Percentiles rank a stretch among this genome's conserved stretches.
Evolutionary conservation across 2,329 filamentous ascomycete species (phyloP).

Genomic region (Fusarium mangiferae): DNA sequence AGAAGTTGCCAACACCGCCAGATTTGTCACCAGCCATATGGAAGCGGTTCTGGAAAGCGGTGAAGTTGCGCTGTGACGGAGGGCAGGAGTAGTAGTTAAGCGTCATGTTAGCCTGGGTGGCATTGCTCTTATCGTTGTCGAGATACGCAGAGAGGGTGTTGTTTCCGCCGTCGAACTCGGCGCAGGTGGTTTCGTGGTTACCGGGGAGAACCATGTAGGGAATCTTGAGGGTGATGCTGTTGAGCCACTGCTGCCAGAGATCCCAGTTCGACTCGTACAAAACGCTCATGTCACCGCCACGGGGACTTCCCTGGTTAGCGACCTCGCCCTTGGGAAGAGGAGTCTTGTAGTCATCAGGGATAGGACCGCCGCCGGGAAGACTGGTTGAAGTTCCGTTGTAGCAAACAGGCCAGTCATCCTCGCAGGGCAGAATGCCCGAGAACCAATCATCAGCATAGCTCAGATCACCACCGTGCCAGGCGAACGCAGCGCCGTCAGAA

Average conservation of each 20-base stretch:
- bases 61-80: constrained; percentile 1
- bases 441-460: constrained; percentile 14
- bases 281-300: not conserved
- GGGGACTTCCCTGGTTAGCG: not conserved
- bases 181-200: not conserved
- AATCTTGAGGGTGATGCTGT: not conserved
- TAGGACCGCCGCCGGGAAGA: not conserved
- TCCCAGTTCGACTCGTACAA: constrained; percentile 14
- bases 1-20: not conserved
- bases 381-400: not conserved
- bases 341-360: not conserved
- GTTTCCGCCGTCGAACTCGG: not conserved
- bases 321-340: not conserved
- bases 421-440: not conserved
- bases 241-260: constrained; percentile 17
- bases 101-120: not conserved
- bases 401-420: not conserved
- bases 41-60: constrained; percentile 5
- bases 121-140: not conserved
- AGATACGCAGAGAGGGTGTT: not conserved
- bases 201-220: constrained; percentile 1
- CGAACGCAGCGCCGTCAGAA: not conserved
- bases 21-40: not conserved
- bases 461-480: constrained; percentile 1
- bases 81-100: constrained; percentile 9